phyloP scores from a whole-genome alignment of 108 stramenopile genomes.

The Nitzschia palea region DNA sequence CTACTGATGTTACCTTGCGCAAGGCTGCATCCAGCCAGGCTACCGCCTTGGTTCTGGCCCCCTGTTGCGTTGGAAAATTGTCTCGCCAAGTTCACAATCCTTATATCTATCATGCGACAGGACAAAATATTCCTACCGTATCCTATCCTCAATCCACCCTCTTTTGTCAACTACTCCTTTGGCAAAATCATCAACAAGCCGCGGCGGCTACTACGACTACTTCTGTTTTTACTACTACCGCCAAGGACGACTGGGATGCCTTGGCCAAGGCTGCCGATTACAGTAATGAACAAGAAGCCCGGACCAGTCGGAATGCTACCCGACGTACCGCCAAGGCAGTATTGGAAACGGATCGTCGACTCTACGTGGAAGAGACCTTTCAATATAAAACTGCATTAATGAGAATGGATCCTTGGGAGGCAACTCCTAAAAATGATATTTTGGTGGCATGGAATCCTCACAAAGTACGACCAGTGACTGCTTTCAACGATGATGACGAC shows the following conservation, averaged over 20 bases:
- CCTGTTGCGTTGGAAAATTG: slow-evolving; percentile 79
- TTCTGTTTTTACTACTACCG: too few relatives aligned
- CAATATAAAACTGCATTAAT: slow-evolving; percentile 47
- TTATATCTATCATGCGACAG: slow-evolving; percentile 70
- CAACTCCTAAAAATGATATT: slow-evolving; percentile 78
- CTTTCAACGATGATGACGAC: not conserved
- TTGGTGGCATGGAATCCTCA: slow-evolving; percentile 54
- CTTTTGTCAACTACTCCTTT: slow-evolving; percentile 41
- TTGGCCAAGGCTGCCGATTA: slow-evolving; percentile 77
- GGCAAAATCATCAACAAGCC: too few relatives aligned
- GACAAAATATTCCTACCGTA: slow-evolving; percentile 47
- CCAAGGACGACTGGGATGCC: slow-evolving; percentile 68
- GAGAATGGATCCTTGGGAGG: slow-evolving; percentile 70
- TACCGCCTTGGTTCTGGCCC: slow-evolving; percentile 47
- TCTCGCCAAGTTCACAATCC: slow-evolving; percentile 46
- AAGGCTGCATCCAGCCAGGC: slow-evolving; percentile 39
- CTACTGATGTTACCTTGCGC: slow-evolving; percentile 68
- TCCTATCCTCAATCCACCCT: slow-evolving; percentile 63
- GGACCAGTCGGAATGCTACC: slow-evolving; percentile 54
- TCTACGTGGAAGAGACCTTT: slow-evolving; percentile 45
- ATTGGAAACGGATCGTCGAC: slow-evolving; percentile 68
- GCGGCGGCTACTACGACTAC: too few relatives aligned
- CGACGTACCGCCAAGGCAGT: slow-evolving; percentile 76
- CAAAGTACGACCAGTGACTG: not conserved
- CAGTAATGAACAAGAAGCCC: slow-evolving; percentile 45